A percentile compares a stretch with the other conserved stretches of the same genome.
Evolutionary conservation across 73 alveolate species (phyloP).

Genomic region (Paramecium sonneborni): DNA sequence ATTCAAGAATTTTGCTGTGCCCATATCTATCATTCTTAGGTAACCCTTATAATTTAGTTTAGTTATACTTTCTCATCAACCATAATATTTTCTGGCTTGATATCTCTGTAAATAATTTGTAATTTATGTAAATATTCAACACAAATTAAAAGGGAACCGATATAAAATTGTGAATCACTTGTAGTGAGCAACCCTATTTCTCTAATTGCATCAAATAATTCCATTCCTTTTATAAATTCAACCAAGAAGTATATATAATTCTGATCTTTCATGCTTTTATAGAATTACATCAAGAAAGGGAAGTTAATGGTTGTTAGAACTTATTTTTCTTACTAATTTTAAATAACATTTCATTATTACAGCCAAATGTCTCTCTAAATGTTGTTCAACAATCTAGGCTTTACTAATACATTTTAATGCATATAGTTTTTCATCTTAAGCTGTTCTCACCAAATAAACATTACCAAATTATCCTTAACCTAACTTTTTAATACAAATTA

Average conservation of each 20-base stretch:
- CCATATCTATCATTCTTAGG: slow-evolving; percentile 77
- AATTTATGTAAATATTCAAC: slow-evolving; percentile 82
- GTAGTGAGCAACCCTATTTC: slow-evolving; percentile 72
- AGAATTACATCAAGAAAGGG: slow-evolving; percentile 77
- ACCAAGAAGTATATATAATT: slow-evolving; percentile 69
- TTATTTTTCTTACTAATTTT: slow-evolving; percentile 63
- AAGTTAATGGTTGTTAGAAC: slow-evolving; percentile 66
- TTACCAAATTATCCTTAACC: slow-evolving; percentile 76
- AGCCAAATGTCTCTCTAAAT: slow-evolving; percentile 63
- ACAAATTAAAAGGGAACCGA: slow-evolving; percentile 70
- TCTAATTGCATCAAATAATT: slow-evolving; percentile 78
- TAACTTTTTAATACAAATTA: slow-evolving; percentile 62
- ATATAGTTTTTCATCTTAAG: slow-evolving; percentile 56
- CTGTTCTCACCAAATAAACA: slow-evolving; percentile 67
- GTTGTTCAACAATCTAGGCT: slow-evolving; percentile 66
- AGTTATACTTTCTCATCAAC: slow-evolving; percentile 69
- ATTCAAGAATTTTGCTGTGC: slow-evolving; percentile 72
- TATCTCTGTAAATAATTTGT: slow-evolving; percentile 74
- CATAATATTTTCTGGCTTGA: slow-evolving; percentile 84
- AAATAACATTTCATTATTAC: background rate
- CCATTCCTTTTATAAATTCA: slow-evolving; percentile 77
- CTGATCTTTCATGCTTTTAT: slow-evolving; percentile 75
- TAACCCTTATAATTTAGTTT: slow-evolving; percentile 42
- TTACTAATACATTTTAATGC: slow-evolving; percentile 75
- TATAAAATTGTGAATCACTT: slow-evolving; percentile 71